These are phyloP conservation scores for Hemileccinum rubropunctum DNA, from an alignment of 768 basidiomycete genomes.

Conservation along the genomic window DNA sequence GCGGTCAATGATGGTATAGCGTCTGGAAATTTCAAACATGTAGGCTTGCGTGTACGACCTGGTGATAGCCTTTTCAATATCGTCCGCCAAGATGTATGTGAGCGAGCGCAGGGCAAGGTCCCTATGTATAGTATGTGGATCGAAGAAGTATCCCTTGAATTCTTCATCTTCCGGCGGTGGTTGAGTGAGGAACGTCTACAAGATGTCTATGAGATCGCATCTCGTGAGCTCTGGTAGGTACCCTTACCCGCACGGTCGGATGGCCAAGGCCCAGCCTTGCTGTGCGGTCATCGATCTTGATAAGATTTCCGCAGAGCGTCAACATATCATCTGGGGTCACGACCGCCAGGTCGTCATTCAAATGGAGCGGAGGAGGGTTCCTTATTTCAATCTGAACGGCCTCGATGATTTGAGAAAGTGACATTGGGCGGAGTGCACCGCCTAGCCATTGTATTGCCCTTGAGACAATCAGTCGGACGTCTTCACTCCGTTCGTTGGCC, in stretches of 20 bases:
- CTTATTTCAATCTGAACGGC: constrained; percentile 29
- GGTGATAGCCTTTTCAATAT: constrained; percentile 23
- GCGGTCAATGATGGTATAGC: constrained; percentile 20
- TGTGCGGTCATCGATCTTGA: constrained; percentile 25
- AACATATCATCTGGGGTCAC: constrained; percentile 26
- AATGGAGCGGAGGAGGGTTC: constrained; percentile 14
- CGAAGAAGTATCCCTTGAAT: constrained; percentile 19
- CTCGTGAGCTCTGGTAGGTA: neutral
- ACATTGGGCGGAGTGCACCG: constrained; percentile 26
- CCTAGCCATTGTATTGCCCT: constrained; percentile 24
- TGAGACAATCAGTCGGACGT: constrained; percentile 24
- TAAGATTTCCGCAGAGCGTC: constrained; percentile 24
- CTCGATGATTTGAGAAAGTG: constrained; percentile 27
- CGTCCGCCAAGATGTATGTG: constrained; percentile 25
- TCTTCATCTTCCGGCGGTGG: constrained; percentile 10
- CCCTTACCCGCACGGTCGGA: constrained; percentile 22
- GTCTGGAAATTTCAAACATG: constrained; percentile 28
- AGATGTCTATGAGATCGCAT: neutral
- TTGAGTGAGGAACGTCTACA: constrained; percentile 25
- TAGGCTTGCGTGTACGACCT: constrained; percentile 22
- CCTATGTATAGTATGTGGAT: constrained; percentile 19
- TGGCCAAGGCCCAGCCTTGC: constrained; percentile 21
- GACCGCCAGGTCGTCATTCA: constrained; percentile 26
- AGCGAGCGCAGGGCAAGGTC: constrained; percentile 31
- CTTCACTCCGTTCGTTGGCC: constrained; percentile 20